Evolutionary conservation across 352 stramenopile genomes (phyloP).

Genomic region (Globisporangium acanthophoron): DNA sequence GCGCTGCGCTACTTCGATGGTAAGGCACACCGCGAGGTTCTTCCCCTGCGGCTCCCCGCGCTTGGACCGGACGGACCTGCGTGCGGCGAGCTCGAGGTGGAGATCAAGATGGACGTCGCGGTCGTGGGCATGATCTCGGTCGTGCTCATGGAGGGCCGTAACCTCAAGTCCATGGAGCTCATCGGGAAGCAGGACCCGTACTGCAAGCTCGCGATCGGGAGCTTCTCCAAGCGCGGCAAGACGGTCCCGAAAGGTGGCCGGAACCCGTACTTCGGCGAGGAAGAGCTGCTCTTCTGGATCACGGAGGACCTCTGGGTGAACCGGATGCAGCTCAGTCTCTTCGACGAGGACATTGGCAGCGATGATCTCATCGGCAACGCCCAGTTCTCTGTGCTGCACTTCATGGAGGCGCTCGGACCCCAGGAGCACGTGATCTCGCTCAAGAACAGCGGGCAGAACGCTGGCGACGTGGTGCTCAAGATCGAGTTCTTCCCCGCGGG

Average conservation of each 20-base stretch:
- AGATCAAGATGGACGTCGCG: conserved; percentile 74
- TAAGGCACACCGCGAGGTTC: conserved; percentile 39
- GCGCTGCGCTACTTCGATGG: conserved; percentile 79
- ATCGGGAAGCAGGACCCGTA: conserved; percentile 90
- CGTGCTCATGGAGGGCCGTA: conserved; percentile 82
- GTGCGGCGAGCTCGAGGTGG: conserved; percentile 56
- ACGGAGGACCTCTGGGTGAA: conserved; percentile 87
- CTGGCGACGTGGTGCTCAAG: conserved; percentile 69
- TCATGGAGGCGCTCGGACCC: conserved; percentile 45
- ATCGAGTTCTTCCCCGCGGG: conserved; percentile 85
- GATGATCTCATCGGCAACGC: conserved; percentile 87
- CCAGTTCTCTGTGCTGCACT: conserved; percentile 64
- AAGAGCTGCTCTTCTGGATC: conserved; percentile 91
- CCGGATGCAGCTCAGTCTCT: conserved; percentile 68
- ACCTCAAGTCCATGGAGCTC: conserved; percentile 89
- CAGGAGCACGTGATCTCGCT: conserved; percentile 60
- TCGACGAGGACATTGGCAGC: conserved; percentile 86
- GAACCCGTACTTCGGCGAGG: conserved; percentile 89
- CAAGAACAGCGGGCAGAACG: conserved; percentile 53
- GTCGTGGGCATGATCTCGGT: conserved; percentile 81
- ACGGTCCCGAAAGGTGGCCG: conserved; percentile 73
- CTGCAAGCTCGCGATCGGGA: conserved; percentile 74
- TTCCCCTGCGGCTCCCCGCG: conserved; percentile 48
- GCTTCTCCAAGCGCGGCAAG: conserved; percentile 68
- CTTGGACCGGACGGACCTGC: conserved; percentile 8